Percentiles rank a stretch among this genome's conserved stretches.
Evolutionary conservation across 352 stramenopile species (phyloP).

Genomic region (Halophytophthora batemanensis): DNA sequence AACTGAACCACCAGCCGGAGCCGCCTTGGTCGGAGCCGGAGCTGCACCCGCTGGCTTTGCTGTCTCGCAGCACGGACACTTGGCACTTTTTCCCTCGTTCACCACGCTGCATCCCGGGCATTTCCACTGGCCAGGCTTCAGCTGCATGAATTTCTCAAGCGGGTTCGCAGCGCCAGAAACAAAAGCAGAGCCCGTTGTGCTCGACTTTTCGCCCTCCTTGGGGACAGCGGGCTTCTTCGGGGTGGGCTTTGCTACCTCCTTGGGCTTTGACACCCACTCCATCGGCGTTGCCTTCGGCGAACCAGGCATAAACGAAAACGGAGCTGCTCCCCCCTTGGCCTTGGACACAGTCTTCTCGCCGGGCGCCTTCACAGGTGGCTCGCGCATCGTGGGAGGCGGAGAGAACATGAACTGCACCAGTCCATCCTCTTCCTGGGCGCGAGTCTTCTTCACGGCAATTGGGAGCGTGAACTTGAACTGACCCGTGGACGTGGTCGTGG

Average conservation of each 20-base stretch:
- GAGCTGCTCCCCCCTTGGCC: conserved; percentile 22
- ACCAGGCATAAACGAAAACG: conserved; percentile 65
- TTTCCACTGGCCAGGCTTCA: conserved; percentile 70
- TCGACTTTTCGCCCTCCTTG: conserved; percentile 12
- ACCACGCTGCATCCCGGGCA: conserved; percentile 75
- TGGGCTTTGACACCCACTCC: conserved; percentile 34
- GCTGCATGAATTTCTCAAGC: conserved; percentile 61
- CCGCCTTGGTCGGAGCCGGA: conserved; percentile 4
- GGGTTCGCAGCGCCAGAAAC: conserved; percentile 34
- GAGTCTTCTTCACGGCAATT: conserved; percentile 10
- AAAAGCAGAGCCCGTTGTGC: not conserved
- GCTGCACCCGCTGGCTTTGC: conserved; percentile 32
- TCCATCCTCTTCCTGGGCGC: conserved; percentile 38
- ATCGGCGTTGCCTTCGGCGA: conserved; percentile 49
- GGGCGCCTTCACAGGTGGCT: conserved; percentile 39
- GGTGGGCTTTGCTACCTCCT: conserved; percentile 23
- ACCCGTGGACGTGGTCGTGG: conserved; percentile 27
- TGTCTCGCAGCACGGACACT: conserved; percentile 82
- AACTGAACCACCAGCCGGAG: too few relatives aligned
- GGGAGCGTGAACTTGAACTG: conserved; percentile 60
- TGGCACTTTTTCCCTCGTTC: conserved; percentile 49
- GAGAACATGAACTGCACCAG: conserved; percentile 65
- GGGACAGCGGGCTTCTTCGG: conserved; percentile 10
- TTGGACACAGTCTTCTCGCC: conserved; percentile 29
- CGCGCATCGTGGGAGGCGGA: conserved; percentile 44